Evolutionary conservation across 2,329 filamentous ascomycete species (phyloP), one percentile per base, ranked within the genome.

Genomic region (Trematosphaeria pertusa): DNA sequence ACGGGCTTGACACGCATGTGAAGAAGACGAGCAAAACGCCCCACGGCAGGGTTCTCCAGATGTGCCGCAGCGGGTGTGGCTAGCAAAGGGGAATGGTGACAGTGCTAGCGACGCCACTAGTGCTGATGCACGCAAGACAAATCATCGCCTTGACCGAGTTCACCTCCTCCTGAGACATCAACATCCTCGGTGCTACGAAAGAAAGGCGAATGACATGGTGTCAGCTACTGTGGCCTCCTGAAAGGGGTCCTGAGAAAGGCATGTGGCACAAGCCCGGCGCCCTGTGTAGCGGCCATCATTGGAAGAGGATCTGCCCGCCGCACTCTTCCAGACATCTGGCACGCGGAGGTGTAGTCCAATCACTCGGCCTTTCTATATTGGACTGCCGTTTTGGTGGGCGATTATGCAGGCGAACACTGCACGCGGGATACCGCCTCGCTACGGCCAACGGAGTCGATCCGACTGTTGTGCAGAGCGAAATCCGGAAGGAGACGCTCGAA

Each of bases 31-130:
- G 31, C 21, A 9, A 46, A 44, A 52, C 26, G 54, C 48, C 48
- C 52, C 36, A 53, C n/a, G 42, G 46, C 60, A 64, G 49, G 62
- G 58, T 64, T 65, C 62, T 66, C 64, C 61, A 64, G 59, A 67
- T 59, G 44, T 52, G 55, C 55, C 53, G 51, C 59, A 59, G n/a
- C 62, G 61, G 64, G 35, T 66, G 59, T 64, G 60, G 61, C 63
- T 46, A 55, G 49, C 53, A 46, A 61, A 56, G 51, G 33, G 55
- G 56, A 48, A 57, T 48, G 43, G 59, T 56, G 39, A 54, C 44
- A 43, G 45, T 48, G 52, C 56, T 49, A 60, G 52, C 14, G 36
- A 37, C 59, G 63, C 60, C 62, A 58, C 61, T 47, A 63, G 56
- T 64, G 61, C 58, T 60, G 57, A 52, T 55, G 52, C 52, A 43